These are phyloP conservation scores for Rhinocladiella similis DNA, from an alignment of 2,329 filamentous ascomycete genomes.

Conservation along the genomic window DNA sequence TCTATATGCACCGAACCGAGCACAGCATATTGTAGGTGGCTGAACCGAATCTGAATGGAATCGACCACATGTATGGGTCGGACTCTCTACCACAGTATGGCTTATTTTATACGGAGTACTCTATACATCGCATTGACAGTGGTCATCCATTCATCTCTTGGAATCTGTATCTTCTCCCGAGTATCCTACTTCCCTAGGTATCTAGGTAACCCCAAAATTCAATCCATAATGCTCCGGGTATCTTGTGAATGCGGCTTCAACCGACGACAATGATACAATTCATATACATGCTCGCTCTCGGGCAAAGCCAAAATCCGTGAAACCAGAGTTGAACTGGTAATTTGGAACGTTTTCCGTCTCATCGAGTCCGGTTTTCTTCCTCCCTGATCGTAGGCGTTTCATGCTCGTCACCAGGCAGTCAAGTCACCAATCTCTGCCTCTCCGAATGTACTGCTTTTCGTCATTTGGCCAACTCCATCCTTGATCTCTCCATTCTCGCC, in stretches of 20 bases:
- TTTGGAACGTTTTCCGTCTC: conserved; percentile 1
- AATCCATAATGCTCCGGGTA: conserved; percentile 6
- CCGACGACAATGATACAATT: conserved; percentile 26
- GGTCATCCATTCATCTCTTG: too few relatives aligned
- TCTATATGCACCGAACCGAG: too few relatives aligned
- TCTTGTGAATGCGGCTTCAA: conserved; percentile 28
- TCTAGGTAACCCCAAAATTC: too few relatives aligned
- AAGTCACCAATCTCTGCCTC: conserved; percentile 93
- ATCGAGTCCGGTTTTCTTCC: not conserved
- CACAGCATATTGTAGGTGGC: too few relatives aligned
- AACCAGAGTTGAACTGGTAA: conserved; percentile 29
- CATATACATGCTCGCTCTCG: conserved; percentile 13
- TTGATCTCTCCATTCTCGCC: conserved; percentile 36
- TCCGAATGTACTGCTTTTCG: conserved; percentile 88
- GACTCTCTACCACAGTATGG: too few relatives aligned
- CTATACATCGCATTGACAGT: too few relatives aligned
- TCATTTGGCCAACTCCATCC: conserved; percentile 61
- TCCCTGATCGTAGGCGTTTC: not conserved
- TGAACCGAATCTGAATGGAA: too few relatives aligned
- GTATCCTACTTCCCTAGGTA: too few relatives aligned
- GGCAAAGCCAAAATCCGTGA: conserved; percentile 8
- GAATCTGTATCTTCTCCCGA: too few relatives aligned
- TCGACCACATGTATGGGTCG: too few relatives aligned
- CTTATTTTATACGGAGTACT: too few relatives aligned
- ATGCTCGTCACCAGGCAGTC: conserved; percentile 27